These are phyloP conservation scores for Serpula lacrymans DNA, from an alignment of 768 basidiomycete species.

Conservation along the genomic window DNA sequence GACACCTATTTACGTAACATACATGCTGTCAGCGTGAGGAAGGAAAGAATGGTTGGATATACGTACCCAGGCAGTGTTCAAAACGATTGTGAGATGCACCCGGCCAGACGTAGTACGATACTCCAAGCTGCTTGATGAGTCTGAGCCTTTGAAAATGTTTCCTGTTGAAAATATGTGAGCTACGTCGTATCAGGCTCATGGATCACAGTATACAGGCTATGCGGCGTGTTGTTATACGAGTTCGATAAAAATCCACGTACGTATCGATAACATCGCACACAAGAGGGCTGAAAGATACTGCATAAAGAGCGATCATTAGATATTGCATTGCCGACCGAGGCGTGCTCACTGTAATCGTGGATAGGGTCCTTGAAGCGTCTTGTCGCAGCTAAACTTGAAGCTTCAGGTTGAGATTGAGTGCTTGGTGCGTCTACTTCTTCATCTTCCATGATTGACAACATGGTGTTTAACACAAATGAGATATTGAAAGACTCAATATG, in stretches of 20 bases:
- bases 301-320: not conserved
- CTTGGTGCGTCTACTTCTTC: no score
- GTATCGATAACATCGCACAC: slow-evolving; percentile 63
- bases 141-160: slow-evolving; percentile 77
- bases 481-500: no score
- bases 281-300: slow-evolving; percentile 30
- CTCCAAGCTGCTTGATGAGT: slow-evolving; percentile 76
- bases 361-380: slow-evolving; percentile 37
- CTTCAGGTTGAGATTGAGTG: no score
- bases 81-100: slow-evolving; percentile 80
- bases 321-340: not conserved
- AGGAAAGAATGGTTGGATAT: slow-evolving; percentile 5
- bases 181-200: not conserved
- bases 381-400: no score
- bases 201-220: no score
- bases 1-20: slow-evolving; percentile 48
- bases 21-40: not conserved
- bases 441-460: no score
- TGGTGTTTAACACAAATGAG: no score
- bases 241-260: slow-evolving; percentile 38
- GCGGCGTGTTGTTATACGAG: not conserved
- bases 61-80: slow-evolving; percentile 75
- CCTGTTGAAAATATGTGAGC: slow-evolving; percentile 29
- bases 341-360: slow-evolving; percentile 37
- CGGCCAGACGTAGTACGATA: slow-evolving; percentile 72